Evolutionary conservation across 2,329 filamentous ascomycete species (phyloP).

Genomic region (Dothideomycetes sp.): DNA sequence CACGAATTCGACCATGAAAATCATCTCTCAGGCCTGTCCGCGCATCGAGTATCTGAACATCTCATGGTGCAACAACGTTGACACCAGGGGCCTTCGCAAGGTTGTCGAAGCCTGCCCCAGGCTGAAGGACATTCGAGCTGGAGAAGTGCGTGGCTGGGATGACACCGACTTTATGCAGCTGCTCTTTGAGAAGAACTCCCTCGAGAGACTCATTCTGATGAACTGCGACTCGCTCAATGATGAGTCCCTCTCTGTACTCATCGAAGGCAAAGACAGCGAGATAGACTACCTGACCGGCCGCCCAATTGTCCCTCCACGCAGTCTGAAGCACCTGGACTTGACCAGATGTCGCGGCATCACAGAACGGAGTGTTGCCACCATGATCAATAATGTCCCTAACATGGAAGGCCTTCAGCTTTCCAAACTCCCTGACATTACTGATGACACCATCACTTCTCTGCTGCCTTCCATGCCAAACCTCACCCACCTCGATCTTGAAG

Average conservation of each 20-base stretch:
- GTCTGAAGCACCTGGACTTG: conserved; percentile 73
- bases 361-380: conserved; percentile 55
- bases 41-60: conserved; percentile 78
- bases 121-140: conserved; percentile 69
- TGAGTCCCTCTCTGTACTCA: conserved; percentile 58
- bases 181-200: conserved; percentile 67
- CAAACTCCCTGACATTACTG: conserved; percentile 63
- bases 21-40: conserved; percentile 70
- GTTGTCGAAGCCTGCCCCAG: conserved; percentile 63
- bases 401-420: conserved; percentile 77
- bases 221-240: conserved; percentile 73
- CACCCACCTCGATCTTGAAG: conserved; percentile 82
- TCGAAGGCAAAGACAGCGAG: conserved; percentile 65
- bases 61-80: conserved; percentile 84
- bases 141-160: conserved; percentile 72
- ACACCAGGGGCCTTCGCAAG: conserved; percentile 61
- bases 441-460: conserved; percentile 60
- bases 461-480: conserved; percentile 65
- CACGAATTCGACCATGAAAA: conserved; percentile 75
- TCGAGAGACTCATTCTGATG: conserved; percentile 73
- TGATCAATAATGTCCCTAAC: conserved; percentile 65
- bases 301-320: conserved; percentile 65
- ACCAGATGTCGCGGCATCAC: conserved; percentile 69
- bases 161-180: conserved; percentile 59
- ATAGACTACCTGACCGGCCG: conserved; percentile 70